Conservation (phyloP, 805 yeast genomes). For the Candida germanica region DNA sequence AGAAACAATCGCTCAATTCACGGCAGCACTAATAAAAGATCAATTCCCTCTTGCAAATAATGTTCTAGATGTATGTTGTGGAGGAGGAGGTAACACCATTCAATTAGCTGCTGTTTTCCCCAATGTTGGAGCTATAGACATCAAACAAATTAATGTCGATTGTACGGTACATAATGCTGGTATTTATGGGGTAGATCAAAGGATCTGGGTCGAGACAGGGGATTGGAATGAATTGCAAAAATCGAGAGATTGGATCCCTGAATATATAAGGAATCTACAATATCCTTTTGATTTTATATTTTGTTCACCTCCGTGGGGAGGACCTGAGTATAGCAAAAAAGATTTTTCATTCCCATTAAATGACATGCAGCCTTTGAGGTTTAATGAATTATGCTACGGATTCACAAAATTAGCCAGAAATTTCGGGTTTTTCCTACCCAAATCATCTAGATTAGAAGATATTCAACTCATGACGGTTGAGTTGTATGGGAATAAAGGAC, state of each 20-base stretch:
- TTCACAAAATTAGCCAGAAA: constrained; percentile 41
- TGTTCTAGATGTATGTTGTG: constrained; percentile 72
- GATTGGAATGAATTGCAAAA: constrained; percentile 43
- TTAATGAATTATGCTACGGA: constrained; percentile 44
- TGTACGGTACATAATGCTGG: constrained; percentile 67
- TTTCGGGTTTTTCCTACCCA: constrained; percentile 62
- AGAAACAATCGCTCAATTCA: constrained; percentile 62
- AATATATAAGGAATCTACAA: constrained; percentile 14
- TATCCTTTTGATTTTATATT: constrained; percentile 52
- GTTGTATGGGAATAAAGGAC: constrained; percentile 42
- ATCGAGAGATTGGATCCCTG: constrained; percentile 32
- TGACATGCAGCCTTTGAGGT: constrained; percentile 43
- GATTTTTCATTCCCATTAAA: constrained; percentile 44
- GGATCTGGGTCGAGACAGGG: constrained; percentile 47
- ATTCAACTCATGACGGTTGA: constrained; percentile 44
- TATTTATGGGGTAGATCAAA: constrained; percentile 55
- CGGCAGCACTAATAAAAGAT: constrained; percentile 51
- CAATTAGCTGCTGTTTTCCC: constrained; percentile 66
- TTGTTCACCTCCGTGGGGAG: constrained; percentile 91
- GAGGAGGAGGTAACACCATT: constrained; percentile 85
- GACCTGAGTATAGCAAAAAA: constrained; percentile 53
- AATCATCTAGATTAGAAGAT: constrained; percentile 54
- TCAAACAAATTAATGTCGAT: constrained; percentile 53
- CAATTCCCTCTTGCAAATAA: constrained; percentile 48
- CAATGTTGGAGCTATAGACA: constrained; percentile 60